phyloP scores from a whole-genome alignment of 2,329 filamentous ascomycete genomes.

The Lachnellula subtilissima region DNA sequence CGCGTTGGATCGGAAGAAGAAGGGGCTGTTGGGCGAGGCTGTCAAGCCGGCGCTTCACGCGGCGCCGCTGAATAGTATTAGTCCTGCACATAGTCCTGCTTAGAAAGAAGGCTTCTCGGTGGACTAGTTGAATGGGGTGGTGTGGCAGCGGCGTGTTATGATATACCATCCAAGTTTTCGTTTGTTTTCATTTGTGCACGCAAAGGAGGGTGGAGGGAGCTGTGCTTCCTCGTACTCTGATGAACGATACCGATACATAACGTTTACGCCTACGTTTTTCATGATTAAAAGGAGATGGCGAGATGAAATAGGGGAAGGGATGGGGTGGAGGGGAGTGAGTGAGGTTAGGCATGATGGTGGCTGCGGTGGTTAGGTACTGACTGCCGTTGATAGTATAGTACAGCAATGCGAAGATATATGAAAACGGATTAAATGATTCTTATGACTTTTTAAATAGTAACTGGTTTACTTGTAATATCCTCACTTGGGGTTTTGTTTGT shows the following conservation, averaged over 20 bases:
- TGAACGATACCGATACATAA: background rate
- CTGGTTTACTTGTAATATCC: too few relatives aligned
- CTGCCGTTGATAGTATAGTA: too few relatives aligned
- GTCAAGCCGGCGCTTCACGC: conserved; percentile 81
- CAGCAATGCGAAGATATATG: too few relatives aligned
- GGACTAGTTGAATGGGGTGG: too few relatives aligned
- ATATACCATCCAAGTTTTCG: background rate
- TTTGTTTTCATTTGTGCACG: background rate
- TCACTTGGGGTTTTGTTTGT: too few relatives aligned
- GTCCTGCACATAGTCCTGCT: conserved; percentile 33
- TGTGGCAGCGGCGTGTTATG: too few relatives aligned
- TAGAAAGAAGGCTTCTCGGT: background rate
- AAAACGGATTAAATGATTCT: too few relatives aligned
- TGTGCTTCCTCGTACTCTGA: background rate
- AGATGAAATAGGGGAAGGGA: background rate
- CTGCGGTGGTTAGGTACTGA: too few relatives aligned
- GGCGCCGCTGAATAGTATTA: conserved; percentile 73
- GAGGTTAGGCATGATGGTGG: background rate
- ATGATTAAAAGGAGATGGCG: background rate
- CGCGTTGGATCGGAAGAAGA: conserved; percentile 63
- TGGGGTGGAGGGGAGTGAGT: background rate
- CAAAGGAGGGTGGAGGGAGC: background rate
- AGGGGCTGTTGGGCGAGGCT: conserved; percentile 47
- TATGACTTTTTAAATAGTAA: too few relatives aligned
- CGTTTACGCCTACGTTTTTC: background rate